These are phyloP conservation scores for Nidularia pulvinata DNA, from an alignment of 768 basidiomycete species.

Conservation along the genomic window DNA sequence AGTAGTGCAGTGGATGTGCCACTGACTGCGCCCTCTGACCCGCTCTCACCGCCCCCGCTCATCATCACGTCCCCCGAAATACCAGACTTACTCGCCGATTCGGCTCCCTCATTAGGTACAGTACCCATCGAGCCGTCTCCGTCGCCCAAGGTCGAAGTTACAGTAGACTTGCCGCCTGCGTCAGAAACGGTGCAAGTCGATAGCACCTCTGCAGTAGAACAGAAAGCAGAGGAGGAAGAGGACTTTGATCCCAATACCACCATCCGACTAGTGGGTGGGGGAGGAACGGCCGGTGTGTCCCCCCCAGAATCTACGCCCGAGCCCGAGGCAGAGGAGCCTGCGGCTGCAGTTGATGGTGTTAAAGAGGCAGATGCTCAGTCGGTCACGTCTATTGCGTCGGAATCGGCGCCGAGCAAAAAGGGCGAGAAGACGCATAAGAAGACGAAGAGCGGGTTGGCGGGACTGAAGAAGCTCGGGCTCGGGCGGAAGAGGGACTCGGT, in stretches of 20 bases:
- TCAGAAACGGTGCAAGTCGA: background rate
- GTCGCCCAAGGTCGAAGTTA: conserved; percentile 1
- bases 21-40: conserved; percentile 2
- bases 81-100: conserved; percentile 50
- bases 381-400: conserved; percentile 29
- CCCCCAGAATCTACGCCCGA: conserved; percentile 13
- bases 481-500: conserved; percentile 53
- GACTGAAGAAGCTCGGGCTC: conserved; percentile 54
- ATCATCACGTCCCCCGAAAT: conserved; percentile 21
- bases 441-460: conserved; percentile 55
- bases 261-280: conserved; percentile 60
- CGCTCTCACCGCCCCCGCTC: conserved; percentile 4
- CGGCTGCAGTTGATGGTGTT: conserved; percentile 26
- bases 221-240: conserved; percentile 1
- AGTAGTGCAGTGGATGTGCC: background rate
- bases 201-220: background rate
- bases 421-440: conserved; percentile 46
- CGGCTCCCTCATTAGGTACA: conserved; percentile 31
- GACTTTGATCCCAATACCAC: conserved; percentile 34
- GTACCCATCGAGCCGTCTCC: conserved; percentile 33
- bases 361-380: conserved; percentile 34
- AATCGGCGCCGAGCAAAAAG: conserved; percentile 14
- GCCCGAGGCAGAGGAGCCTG: conserved; percentile 25
- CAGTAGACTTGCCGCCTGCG: too few relatives aligned
- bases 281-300: conserved; percentile 39